Conservation (phyloP, 2,329 filamentous ascomycete genomes). For the Cryphonectria carpinicola region DNA sequence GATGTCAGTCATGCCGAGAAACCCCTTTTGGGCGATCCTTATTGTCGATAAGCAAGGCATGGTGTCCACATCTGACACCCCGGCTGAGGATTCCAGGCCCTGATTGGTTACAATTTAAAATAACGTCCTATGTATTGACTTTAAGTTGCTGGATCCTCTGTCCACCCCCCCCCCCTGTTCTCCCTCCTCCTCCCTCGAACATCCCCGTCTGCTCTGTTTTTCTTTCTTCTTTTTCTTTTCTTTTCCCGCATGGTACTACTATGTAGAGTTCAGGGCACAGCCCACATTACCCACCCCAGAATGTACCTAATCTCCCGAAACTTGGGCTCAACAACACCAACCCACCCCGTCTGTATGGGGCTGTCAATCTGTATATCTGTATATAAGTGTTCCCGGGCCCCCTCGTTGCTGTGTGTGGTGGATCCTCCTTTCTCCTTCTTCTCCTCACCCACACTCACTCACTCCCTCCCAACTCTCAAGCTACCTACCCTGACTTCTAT, state of each 20-base stretch:
- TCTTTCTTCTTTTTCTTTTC: not conserved
- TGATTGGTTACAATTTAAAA: conserved; percentile 33
- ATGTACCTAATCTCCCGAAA: conserved; percentile 25
- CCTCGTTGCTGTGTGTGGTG: conserved; percentile 42
- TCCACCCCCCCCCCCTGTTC: conserved; percentile 25
- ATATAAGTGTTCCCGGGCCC: conserved; percentile 50
- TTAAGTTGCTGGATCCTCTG: conserved; percentile 28
- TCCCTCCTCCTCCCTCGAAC: conserved; percentile 24
- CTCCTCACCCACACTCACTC: conserved; percentile 56
- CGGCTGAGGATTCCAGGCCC: conserved; percentile 18
- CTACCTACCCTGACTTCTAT: conserved; percentile 52
- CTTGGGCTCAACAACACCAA: conserved; percentile 4
- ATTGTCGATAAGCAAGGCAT: not conserved
- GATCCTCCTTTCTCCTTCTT: conserved; percentile 41
- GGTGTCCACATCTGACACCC: conserved; percentile 20
- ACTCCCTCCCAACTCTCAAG: conserved; percentile 32
- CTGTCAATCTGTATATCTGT: conserved; percentile 35
- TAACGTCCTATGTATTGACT: conserved; percentile 25
- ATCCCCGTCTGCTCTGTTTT: conserved; percentile 16
- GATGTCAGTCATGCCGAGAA: not conserved
- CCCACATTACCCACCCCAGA: conserved; percentile 18
- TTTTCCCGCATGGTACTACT: not conserved
- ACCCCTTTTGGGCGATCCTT: conserved; percentile 1
- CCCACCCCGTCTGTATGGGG: not conserved
- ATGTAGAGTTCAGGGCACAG: not conserved